phyloP scores from a whole-genome alignment of 2,329 filamentous ascomycete species.

The Fusarium tricinctum region DNA sequence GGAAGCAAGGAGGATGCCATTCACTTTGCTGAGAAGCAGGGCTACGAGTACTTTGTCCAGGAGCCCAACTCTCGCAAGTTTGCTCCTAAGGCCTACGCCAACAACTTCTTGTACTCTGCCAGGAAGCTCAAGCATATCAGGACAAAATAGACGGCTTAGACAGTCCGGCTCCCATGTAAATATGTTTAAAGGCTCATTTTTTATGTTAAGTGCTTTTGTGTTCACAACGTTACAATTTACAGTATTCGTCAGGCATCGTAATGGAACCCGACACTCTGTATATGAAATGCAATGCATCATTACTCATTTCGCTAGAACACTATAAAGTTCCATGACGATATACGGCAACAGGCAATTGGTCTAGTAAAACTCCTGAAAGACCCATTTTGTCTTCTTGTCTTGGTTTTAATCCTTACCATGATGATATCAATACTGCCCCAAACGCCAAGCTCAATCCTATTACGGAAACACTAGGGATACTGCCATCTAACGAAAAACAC shows the following conservation, averaged over 20 bases:
- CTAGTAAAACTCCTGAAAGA: conserved; percentile 36
- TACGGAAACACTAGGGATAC: conserved; percentile 21
- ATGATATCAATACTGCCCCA: conserved; percentile 31
- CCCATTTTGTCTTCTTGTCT: conserved; percentile 20
- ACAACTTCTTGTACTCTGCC: conserved; percentile 90
- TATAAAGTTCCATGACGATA: background rate
- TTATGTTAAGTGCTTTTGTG: conserved; percentile 15
- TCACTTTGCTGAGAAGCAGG: conserved; percentile 96
- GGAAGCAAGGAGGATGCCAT: conserved; percentile 95
- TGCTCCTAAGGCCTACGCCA: conserved; percentile 91
- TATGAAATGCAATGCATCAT: background rate
- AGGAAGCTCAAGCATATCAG: conserved; percentile 90
- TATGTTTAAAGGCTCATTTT: conserved; percentile 47
- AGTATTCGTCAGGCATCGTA: background rate
- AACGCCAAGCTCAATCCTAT: conserved; percentile 43
- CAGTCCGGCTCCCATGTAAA: conserved; percentile 47
- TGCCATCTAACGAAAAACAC: conserved; percentile 35
- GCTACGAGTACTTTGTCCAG: conserved; percentile 99
- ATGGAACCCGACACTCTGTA: background rate
- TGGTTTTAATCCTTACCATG: conserved; percentile 31
- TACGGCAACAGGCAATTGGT: background rate
- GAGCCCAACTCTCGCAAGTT: conserved; percentile 92
- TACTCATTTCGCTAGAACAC: conserved; percentile 3
- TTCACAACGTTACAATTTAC: background rate
- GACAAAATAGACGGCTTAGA: conserved; percentile 73